phyloP scores from a whole-genome alignment of 331 rosid genomes.

The Malus hybrid region DNA sequence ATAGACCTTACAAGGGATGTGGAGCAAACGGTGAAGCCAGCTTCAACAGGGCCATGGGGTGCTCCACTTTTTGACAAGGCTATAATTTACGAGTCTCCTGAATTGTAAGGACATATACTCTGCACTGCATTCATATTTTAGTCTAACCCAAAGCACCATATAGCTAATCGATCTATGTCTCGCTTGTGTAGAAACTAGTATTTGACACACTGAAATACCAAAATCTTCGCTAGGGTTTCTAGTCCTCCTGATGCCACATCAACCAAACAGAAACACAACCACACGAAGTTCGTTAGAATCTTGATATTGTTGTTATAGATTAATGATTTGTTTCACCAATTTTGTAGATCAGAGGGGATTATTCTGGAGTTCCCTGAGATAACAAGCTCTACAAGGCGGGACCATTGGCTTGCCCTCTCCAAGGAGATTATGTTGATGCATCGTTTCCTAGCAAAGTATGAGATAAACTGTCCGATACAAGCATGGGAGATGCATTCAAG shows the following conservation, averaged over 20 bases:
- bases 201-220: background rate
- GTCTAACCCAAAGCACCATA: too few species aligned
- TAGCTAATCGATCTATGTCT: too few species aligned
- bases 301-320: background rate
- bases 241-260: background rate
- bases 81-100: slow-evolving; percentile 52
- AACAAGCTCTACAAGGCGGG: slow-evolving; percentile 88
- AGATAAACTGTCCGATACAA: slow-evolving; percentile 36
- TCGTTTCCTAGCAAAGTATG: slow-evolving; percentile 46
- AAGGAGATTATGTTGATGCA: slow-evolving; percentile 72
- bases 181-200: background rate
- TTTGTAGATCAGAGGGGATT: slow-evolving; percentile 61
- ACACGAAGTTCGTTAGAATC: background rate
- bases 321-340: slow-evolving; percentile 1
- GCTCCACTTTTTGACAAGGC: slow-evolving; percentile 93
- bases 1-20: slow-evolving; percentile 54
- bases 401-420: slow-evolving; percentile 79
- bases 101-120: slow-evolving; percentile 36
- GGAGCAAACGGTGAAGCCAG: slow-evolving; percentile 50
- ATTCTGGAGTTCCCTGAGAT: slow-evolving; percentile 88
- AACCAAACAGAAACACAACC: background rate
- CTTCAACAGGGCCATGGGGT: slow-evolving; percentile 94
- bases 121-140: background rate
- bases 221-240: background rate
- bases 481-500: slow-evolving; percentile 87